A percentile compares a stretch with the other conserved stretches of the same genome.
phyloP scores from a whole-genome alignment of 345 rosid species.

The Pistacia vera region DNA sequence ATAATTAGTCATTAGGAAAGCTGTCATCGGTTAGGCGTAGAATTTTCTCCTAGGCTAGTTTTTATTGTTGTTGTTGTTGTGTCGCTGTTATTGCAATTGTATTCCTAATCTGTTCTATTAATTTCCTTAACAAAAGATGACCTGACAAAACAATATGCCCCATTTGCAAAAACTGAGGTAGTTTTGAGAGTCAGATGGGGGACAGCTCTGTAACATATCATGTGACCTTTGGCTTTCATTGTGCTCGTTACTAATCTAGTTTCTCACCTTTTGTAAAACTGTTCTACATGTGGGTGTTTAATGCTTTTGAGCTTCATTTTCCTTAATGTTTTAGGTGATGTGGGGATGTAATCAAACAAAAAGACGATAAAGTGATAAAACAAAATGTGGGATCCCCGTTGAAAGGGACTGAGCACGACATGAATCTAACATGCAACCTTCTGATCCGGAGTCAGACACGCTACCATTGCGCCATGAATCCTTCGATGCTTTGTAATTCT shows the following conservation, averaged over 20 bases:
- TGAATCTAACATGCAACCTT: constrained; percentile 97
- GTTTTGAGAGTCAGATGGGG: not conserved
- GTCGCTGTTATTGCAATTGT: not conserved
- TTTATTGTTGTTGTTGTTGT: not conserved
- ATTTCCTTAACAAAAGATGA: too few relatives aligned
- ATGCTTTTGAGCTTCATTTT: too few relatives aligned
- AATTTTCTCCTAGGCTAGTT: not conserved
- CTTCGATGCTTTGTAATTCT: not conserved
- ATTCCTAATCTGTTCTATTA: not conserved
- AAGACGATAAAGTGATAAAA: not conserved
- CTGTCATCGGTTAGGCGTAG: not conserved
- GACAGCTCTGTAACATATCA: constrained; percentile 10
- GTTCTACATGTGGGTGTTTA: too few relatives aligned
- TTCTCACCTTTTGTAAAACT: too few relatives aligned
- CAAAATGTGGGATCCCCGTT: not conserved
- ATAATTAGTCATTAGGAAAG: not conserved
- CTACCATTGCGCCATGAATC: constrained; percentile 99
- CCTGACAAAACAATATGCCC: not conserved
- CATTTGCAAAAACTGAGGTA: not conserved
- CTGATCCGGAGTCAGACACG: constrained; percentile 98
- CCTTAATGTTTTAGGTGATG: too few relatives aligned
- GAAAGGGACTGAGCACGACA: constrained; percentile 66
- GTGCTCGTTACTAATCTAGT: too few relatives aligned
- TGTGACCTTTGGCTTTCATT: too few relatives aligned
- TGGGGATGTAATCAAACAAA: too few relatives aligned